Evolutionary conservation across 768 basidiomycete genomes (phyloP).

Genomic region (Xerocomellus intermedius): DNA sequence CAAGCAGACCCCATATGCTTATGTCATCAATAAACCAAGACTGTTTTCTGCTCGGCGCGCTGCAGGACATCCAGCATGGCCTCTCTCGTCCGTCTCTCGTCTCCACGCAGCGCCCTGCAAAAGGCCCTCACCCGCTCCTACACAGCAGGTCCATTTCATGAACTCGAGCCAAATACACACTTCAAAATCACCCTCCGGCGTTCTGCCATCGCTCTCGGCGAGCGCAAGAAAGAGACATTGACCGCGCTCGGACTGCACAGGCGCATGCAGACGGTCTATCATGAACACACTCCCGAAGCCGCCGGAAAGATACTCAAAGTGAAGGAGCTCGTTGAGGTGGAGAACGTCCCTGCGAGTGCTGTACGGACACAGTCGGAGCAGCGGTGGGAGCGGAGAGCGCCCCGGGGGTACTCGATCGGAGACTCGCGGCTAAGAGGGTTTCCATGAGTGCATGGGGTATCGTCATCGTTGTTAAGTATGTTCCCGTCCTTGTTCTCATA

Average conservation of each 20-base stretch:
- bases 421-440: conserved; percentile 32
- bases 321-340: conserved; percentile 88
- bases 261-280: conserved; percentile 83
- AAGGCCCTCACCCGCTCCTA: conserved; percentile 11
- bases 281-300: conserved; percentile 64
- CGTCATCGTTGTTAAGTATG: conserved; percentile 4
- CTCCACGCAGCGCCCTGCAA: conserved; percentile 9
- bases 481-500: not conserved
- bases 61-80: conserved; percentile 9
- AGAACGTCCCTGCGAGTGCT: conserved; percentile 69
- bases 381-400: conserved; percentile 61
- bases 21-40: conserved; percentile 7
- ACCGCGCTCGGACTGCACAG: conserved; percentile 81
- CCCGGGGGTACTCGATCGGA: conserved; percentile 64
- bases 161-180: conserved; percentile 53
- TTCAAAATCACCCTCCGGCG: conserved; percentile 88
- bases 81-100: conserved; percentile 1
- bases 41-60: not conserved
- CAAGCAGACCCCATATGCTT: not conserved
- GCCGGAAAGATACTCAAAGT: conserved; percentile 86
- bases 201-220: conserved; percentile 80
- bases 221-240: conserved; percentile 69
- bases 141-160: not conserved
- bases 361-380: conserved; percentile 73
- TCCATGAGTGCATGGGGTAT: not conserved